Evolutionary conservation across 73 alveolate species (phyloP).

Genomic region (Paramecium sonneborni): DNA sequence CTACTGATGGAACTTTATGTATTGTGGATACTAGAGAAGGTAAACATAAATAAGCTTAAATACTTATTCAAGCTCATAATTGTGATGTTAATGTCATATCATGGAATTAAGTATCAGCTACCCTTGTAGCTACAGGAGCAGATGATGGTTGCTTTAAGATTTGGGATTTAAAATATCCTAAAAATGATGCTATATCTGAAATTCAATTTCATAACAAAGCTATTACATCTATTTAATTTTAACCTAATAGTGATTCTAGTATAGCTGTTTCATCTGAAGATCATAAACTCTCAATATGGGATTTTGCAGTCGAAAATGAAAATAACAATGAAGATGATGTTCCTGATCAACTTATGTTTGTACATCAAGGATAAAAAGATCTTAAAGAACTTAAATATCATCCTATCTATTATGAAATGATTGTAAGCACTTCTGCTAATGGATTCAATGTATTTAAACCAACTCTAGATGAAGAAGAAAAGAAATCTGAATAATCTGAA

Average conservation of each 20-base stretch:
- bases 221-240: slow-evolving; percentile 79
- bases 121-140: slow-evolving; percentile 84
- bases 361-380: slow-evolving; percentile 84
- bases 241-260: slow-evolving; percentile 81
- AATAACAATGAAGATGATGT: slow-evolving; percentile 79
- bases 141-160: slow-evolving; percentile 87
- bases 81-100: slow-evolving; percentile 84
- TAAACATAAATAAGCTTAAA: slow-evolving; percentile 68
- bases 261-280: slow-evolving; percentile 84
- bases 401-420: slow-evolving; percentile 81
- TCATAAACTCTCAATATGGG: slow-evolving; percentile 81
- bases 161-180: slow-evolving; percentile 83
- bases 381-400: slow-evolving; percentile 82
- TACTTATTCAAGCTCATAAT: slow-evolving; percentile 75
- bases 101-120: slow-evolving; percentile 79
- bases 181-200: slow-evolving; percentile 76
- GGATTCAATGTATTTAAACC: slow-evolving; percentile 86
- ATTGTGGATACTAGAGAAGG: slow-evolving; percentile 66
- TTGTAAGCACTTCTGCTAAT: slow-evolving; percentile 77
- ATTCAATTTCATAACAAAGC: slow-evolving; percentile 82
- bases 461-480: slow-evolving; percentile 80
- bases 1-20: slow-evolving; percentile 59
- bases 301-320: slow-evolving; percentile 86
- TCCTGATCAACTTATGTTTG: slow-evolving; percentile 84
- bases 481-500: slow-evolving; percentile 60